Conservation (phyloP, 257 asterid species). For the Cynanchum wilfordii region DNA sequence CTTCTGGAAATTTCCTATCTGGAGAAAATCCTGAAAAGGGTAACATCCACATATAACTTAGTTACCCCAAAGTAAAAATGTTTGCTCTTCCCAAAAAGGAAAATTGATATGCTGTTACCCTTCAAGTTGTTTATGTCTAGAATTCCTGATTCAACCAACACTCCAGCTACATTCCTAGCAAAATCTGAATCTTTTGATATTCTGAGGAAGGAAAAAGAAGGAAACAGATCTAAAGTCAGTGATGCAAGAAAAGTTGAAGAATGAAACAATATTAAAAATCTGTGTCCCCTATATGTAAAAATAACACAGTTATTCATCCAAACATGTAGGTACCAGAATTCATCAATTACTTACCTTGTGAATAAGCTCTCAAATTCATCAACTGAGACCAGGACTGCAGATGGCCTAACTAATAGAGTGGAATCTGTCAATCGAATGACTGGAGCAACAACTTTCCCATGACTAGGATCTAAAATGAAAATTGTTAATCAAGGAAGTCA, state of each 20-base stretch:
- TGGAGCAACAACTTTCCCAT: slow-evolving; percentile 78
- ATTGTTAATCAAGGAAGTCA: slow-evolving; percentile 21
- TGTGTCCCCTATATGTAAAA: neutral
- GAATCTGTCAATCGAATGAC: slow-evolving; percentile 49
- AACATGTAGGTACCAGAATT: neutral
- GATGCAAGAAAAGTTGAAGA: slow-evolving; percentile 5
- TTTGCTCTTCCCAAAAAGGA: slow-evolving; percentile 5
- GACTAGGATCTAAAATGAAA: slow-evolving; percentile 73
- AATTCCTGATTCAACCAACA: slow-evolving; percentile 72
- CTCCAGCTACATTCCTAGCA: slow-evolving; percentile 72
- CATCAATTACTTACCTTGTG: slow-evolving; percentile 47
- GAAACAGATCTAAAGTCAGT: slow-evolving; percentile 18
- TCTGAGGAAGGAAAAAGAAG: slow-evolving; percentile 40
- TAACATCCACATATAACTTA: slow-evolving; percentile 12
- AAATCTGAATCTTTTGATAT: slow-evolving; percentile 52
- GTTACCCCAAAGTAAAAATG: neutral
- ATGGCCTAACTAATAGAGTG: slow-evolving; percentile 48
- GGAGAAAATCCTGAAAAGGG: slow-evolving; percentile 78
- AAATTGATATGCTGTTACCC: slow-evolving; percentile 35
- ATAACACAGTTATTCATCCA: neutral
- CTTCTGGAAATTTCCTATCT: slow-evolving; percentile 85
- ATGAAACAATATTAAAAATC: neutral
- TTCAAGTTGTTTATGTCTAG: slow-evolving; percentile 39
- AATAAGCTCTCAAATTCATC: slow-evolving; percentile 75
- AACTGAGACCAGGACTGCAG: slow-evolving; percentile 57